Percentiles rank a stretch among this genome's conserved stretches.
These are phyloP conservation scores for Phaeodactylum tricornutum DNA, from an alignment of 108 stramenopile species.

Conservation along the genomic window DNA sequence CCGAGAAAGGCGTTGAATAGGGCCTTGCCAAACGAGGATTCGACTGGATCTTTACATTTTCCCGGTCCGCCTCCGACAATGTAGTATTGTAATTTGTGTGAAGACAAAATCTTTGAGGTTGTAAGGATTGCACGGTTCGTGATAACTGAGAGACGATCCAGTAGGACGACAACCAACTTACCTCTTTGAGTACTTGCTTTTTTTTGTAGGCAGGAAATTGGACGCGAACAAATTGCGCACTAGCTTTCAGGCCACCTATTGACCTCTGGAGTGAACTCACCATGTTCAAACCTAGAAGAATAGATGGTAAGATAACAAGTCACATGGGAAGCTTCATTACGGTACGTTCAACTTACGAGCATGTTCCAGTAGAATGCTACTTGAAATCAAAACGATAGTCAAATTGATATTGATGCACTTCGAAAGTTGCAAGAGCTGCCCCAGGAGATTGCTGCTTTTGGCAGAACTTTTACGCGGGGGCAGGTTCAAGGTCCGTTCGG, in stretches of 20 bases:
- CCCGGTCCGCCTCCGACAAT: too few species aligned
- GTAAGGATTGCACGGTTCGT: not conserved
- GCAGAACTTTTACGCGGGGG: not conserved
- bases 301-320: not conserved
- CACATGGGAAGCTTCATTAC: not conserved
- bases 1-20: not conserved
- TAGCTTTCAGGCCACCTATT: not conserved
- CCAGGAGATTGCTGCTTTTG: not conserved
- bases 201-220: constrained; percentile 4
- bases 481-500: not conserved
- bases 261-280: not conserved
- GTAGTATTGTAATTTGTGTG: too few species aligned
- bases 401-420: not conserved
- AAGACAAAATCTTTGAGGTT: not conserved
- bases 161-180: not conserved
- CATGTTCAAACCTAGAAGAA: not conserved
- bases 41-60: not conserved
- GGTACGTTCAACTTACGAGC: constrained; percentile 1
- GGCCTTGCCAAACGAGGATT: not conserved
- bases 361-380: not conserved
- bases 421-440: constrained; percentile 3
- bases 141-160: not conserved
- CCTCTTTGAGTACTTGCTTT: not conserved
- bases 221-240: not conserved
- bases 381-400: constrained; percentile 8